Evolutionary conservation across 768 basidiomycete genomes (phyloP), one percentile per base, ranked within the genome.

Genomic region (Hysterangium stoloniferum): DNA sequence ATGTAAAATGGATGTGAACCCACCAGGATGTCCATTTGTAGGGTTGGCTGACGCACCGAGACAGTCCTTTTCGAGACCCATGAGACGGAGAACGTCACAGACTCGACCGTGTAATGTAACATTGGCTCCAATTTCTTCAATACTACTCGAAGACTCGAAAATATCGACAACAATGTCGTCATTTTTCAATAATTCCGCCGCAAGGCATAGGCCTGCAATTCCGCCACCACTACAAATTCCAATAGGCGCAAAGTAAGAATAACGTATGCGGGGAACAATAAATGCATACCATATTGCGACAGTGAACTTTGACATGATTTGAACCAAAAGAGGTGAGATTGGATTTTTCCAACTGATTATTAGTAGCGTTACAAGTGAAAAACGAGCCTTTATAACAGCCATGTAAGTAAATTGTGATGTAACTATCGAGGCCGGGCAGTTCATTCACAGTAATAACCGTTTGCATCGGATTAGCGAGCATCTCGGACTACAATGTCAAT

Each of bases 51-150:
- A 41, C 11, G 36, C 36, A 15, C 27, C 17, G 15, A 25, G 15
- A 33, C 40, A 59, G 0, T 58, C 57, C 1, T 56, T 45, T 8
- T 50, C 59, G 45, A 68, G 38, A 4, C 64, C 63, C 5, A 66
- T 51, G 15, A 54, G 44, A 4, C 54, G 17, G 8, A 66, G 48
- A 36, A 64, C 59, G 44, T 57, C 32, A 61, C 62, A 65, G 2
- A 42, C 61, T 33, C 64, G 42, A 11, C 56, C 53, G 59, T 62
- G 65, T 8, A 67, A 56, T 54, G 62, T 64, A 13, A 68, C 60
- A 1, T 66, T 67, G 3, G 76, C 76, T 6, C 75, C 75, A 25
- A 76, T 73, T 56, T 77, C 75, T 36, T 62, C 70, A 60, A 76
- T 72, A 22, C 66, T 66, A 4, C 59, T 66, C 1, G 74, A 67